Evolutionary conservation across 768 basidiomycete genomes (phyloP), one percentile per base, ranked within the genome.

Genomic region (Chiua virens): DNA sequence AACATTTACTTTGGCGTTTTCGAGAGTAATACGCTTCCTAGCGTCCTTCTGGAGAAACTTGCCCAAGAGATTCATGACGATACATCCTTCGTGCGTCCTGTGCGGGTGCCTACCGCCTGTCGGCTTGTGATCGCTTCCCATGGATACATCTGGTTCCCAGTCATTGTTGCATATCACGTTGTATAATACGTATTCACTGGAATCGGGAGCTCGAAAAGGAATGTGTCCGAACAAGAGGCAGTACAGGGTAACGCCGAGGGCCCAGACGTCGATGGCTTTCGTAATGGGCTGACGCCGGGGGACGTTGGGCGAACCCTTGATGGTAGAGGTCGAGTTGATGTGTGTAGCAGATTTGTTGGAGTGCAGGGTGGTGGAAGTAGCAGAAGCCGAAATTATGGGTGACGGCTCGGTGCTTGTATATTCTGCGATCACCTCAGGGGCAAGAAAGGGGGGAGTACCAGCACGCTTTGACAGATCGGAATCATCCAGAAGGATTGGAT

Each of bases 191-290:
- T 82, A 97, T 69, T 94, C 90, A 39, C 75, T 80, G 14, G 70
- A 70, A 44, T 66, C 71, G n/a, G 72, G 67, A 1, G 79, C 79
- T 27, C 75, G 72, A 69, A 94, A 98, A 2, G 96, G 96, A 2
- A 87, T 82, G 49, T 73, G 75, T 10, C 93, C 97, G 57, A 96
- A 98, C 2, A 98, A 79, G 41, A 98, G 80, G 65, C 94, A 96
- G 71, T 92, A 98, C 5, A 98, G 75, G 3, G 97, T 99, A 27
- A 98, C 89, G 21, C 97, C 97, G 3, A 99, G 79, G 1, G 97
- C 96, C 97, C 97, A 99, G 30, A 99, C 82, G 63, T 99, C 97
- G 65, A 98, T 96, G 4, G 92, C 86, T 67, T 94, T 92, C 36
- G 92, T 92, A 45, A 97, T 87, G 4, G 80, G 78, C 6, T 78